Conservation (phyloP, 257 asterid genomes). For the Schizonepeta tenuifolia region DNA sequence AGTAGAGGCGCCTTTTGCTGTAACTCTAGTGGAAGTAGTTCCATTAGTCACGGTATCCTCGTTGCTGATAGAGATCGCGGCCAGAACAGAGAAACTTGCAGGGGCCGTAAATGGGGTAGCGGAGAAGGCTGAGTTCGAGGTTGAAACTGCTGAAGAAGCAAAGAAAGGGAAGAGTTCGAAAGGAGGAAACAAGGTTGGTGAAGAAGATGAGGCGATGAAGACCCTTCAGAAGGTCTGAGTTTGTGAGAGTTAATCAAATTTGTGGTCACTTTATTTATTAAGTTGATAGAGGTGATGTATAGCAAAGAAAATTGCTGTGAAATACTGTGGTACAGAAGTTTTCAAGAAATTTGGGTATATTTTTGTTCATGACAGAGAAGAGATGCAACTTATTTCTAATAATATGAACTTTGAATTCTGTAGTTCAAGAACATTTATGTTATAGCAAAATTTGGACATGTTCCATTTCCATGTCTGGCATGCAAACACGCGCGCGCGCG, state of each 20-base stretch:
- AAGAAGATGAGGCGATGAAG: constrained; percentile 40
- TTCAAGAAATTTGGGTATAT: constrained; percentile 1
- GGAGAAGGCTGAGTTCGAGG: constrained; percentile 59
- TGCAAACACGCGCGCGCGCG: too few species aligned
- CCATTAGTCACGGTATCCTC: constrained; percentile 62
- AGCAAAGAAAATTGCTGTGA: constrained; percentile 30
- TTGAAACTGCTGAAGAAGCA: constrained; percentile 35
- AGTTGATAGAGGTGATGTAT: constrained; percentile 28
- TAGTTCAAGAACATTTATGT: neutral
- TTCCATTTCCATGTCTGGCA: neutral
- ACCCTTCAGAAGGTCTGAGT: constrained; percentile 51
- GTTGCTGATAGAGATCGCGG: constrained; percentile 66
- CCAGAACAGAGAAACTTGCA: constrained; percentile 56
- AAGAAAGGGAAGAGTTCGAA: constrained; percentile 36
- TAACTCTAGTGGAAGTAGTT: constrained; percentile 53
- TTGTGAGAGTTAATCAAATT: neutral
- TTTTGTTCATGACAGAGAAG: constrained; percentile 22
- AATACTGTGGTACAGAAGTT: constrained; percentile 13
- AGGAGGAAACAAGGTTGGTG: constrained; percentile 17
- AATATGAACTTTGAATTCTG: constrained; percentile 12
- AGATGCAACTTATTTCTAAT: constrained; percentile 27
- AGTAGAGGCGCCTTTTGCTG: constrained; percentile 22
- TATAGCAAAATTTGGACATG: neutral
- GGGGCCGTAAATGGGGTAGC: constrained; percentile 56
- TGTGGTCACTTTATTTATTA: constrained; percentile 17